Evolutionary conservation across 768 basidiomycete genomes (phyloP).

Genomic region (Infundibulicybe gibba): DNA sequence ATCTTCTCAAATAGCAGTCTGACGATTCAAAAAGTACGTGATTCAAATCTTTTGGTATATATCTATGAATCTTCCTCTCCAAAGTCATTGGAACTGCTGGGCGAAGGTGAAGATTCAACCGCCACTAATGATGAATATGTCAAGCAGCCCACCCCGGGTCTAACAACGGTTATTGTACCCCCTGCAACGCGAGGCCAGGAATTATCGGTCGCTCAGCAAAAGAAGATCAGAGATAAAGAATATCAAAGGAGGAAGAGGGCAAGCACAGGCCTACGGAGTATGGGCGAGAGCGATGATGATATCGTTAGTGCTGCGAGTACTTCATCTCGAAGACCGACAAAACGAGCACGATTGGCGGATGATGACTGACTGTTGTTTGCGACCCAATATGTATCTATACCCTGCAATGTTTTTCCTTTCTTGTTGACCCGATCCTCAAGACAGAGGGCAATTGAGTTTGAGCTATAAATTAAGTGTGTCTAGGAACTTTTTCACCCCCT

Average conservation of each 20-base stretch:
- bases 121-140: slow-evolving; percentile 59
- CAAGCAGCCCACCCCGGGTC: slow-evolving; percentile 65
- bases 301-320: slow-evolving; percentile 39
- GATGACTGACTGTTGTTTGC: slow-evolving; percentile 46
- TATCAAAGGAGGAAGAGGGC: slow-evolving; percentile 80
- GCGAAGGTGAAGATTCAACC: slow-evolving; percentile 61
- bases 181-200: slow-evolving; percentile 70
- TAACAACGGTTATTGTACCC: slow-evolving; percentile 76
- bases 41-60: neutral
- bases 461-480: slow-evolving; percentile 36
- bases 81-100: slow-evolving; percentile 73
- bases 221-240: slow-evolving; percentile 75
- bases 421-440: neutral
- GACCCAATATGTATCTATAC: neutral
- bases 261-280: slow-evolving; percentile 55
- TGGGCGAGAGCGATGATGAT: slow-evolving; percentile 78
- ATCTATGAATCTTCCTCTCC: neutral
- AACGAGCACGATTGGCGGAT: slow-evolving; percentile 62
- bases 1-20: slow-evolving; percentile 81
- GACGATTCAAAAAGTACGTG: slow-evolving; percentile 66
- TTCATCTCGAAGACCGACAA: slow-evolving; percentile 58
- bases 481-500: slow-evolving; percentile 49
- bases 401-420: neutral
- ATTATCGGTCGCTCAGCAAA: slow-evolving; percentile 66
- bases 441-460: slow-evolving; percentile 7